A percentile compares a stretch with the other conserved stretches of the same genome.
Conservation (phyloP, 129 eudicot species). For the sunflower (Helianthus annuus) region HanXRQr2.0-SUNRISE NC_035449.2:162053613-162054112, state of each 20-base stretch:
- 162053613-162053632: slow-evolving; percentile 80
- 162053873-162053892: slow-evolving; percentile 96
- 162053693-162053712: slow-evolving; percentile 77
- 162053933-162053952: slow-evolving; percentile 75
- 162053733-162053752: slow-evolving; percentile 91
- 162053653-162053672: slow-evolving; percentile 76
- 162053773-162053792: slow-evolving; percentile 92
- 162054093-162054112: slow-evolving; percentile 75
- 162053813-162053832: slow-evolving; percentile 76
- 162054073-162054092: slow-evolving; percentile 81
- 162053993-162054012: slow-evolving; percentile 58
- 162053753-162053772: slow-evolving; percentile 92
- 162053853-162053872: slow-evolving; percentile 88
- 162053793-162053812: slow-evolving; percentile 95
- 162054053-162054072: slow-evolving; percentile 90
- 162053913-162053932: slow-evolving; percentile 66
- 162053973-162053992: slow-evolving; percentile 43
- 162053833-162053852: slow-evolving; percentile 95
- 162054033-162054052: slow-evolving; percentile 83
- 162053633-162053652: slow-evolving; percentile 73
- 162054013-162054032: slow-evolving; percentile 92
- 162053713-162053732: slow-evolving; percentile 65
- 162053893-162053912: slow-evolving; percentile 94
- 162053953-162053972: slow-evolving; percentile 58
- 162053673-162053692: slow-evolving; percentile 71